phyloP scores from a whole-genome alignment of 169 alveolate species.

The Plasmodium knowlesi region DNA sequence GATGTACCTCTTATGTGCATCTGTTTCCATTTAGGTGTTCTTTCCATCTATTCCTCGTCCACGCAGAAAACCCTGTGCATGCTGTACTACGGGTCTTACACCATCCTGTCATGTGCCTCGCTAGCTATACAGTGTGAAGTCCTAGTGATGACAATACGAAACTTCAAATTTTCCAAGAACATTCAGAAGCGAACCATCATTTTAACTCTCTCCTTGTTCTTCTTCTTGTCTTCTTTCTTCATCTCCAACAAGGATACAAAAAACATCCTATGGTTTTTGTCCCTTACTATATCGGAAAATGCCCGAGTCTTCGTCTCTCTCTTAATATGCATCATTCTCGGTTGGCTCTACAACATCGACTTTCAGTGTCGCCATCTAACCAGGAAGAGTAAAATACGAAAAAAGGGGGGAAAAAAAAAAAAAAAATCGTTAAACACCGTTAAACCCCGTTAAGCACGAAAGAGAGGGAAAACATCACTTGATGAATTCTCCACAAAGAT shows the following conservation, averaged over 20 bases:
- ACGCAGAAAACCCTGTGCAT: constrained; percentile 81
- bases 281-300: constrained; percentile 83
- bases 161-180: constrained; percentile 42
- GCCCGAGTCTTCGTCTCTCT: constrained; percentile 82
- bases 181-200: constrained; percentile 46
- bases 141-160: constrained; percentile 72
- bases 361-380: constrained; percentile 12
- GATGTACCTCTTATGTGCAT: too few relatives aligned
- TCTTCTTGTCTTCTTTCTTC: constrained; percentile 72
- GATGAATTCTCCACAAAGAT: not conserved
- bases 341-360: constrained; percentile 50
- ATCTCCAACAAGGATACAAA: constrained; percentile 74
- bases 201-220: constrained; percentile 33
- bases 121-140: constrained; percentile 85
- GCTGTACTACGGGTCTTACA: constrained; percentile 81
- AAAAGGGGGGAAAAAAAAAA: not conserved
- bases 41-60: not conserved
- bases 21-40: too few relatives aligned
- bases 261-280: constrained; percentile 82
- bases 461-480: too few relatives aligned
- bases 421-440: too few relatives aligned
- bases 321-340: constrained; percentile 20
- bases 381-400: constrained; percentile 12
- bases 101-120: constrained; percentile 78
- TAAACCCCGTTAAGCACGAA: too few relatives aligned